A percentile compares a stretch with the other conserved stretches of the same genome.
Conservation (phyloP, 371 early-diverging fungal species). For the Umbelopsis sp. region DNA sequence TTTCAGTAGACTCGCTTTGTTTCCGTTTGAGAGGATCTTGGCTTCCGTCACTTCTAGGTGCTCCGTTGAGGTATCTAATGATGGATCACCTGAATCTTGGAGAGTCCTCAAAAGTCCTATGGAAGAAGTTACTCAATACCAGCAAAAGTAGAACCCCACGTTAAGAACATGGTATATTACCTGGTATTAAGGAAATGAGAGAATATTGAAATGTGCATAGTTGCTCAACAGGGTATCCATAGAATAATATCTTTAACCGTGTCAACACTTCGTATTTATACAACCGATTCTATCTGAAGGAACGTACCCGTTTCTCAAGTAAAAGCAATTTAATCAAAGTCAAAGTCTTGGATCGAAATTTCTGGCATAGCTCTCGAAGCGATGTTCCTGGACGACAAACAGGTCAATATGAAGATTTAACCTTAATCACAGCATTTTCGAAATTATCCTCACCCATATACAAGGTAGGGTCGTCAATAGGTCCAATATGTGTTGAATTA, state of each 20-base stretch:
- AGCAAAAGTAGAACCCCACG: too few relatives aligned
- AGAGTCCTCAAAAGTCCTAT: slow-evolving; percentile 58
- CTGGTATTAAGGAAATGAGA: slow-evolving; percentile 74
- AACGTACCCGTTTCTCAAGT: slow-evolving; percentile 67
- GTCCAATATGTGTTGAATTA: slow-evolving; percentile 54
- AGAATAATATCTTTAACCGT: slow-evolving; percentile 70
- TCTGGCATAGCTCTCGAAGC: slow-evolving; percentile 70
- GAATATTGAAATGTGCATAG: slow-evolving; percentile 82
- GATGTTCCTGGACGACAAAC: slow-evolving; percentile 57
- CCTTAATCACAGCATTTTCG: too few relatives aligned
- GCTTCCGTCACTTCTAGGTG: slow-evolving; percentile 33
- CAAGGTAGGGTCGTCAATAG: slow-evolving; percentile 69
- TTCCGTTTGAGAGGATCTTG: slow-evolving; percentile 36
- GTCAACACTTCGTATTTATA: neutral
- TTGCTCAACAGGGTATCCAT: slow-evolving; percentile 80
- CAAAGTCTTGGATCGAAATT: slow-evolving; percentile 76
- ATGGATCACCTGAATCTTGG: slow-evolving; percentile 69
- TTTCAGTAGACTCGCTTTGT: slow-evolving; percentile 53
- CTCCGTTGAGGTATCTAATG: slow-evolving; percentile 41
- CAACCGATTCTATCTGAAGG: neutral
- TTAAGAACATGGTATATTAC: slow-evolving; percentile 10
- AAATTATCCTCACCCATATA: slow-evolving; percentile 58
- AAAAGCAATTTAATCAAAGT: slow-evolving; percentile 76
- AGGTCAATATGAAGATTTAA: too few relatives aligned
- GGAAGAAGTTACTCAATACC: neutral